Evolutionary conservation across 306 rosid species (phyloP), one percentile per base, ranked within the genome.

Genomic region (Fagus crenata): DNA sequence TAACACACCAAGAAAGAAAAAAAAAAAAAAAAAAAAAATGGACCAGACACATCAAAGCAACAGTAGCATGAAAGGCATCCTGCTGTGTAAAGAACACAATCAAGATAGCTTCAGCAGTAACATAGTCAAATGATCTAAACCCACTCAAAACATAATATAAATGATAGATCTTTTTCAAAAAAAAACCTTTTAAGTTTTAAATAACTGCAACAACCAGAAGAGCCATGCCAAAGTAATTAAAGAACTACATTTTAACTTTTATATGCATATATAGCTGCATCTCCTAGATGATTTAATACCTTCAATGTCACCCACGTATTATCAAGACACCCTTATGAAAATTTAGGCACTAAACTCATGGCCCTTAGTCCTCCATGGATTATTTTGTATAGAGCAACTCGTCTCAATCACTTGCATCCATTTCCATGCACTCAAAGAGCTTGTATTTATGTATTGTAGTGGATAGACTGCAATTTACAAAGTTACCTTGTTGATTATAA

Each of bases 401-500:
- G 4, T 61, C 67, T 60, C 37, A 61, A 61, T 4, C 41, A 33
- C 42, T 13, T 61, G 14, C 4, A 13, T 0, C 35, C 3, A 32
- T 13, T 61, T 61, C 41, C 42, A 32, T 5, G 8, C 68, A 13
- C 42, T 28, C 1, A 61, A 61, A 28, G 41, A 3, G 32, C 2
- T 17, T 43, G 7, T 15, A 67, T 67, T 65, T 7, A n/a, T 35
- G 41, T 14, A 17, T 39, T 67, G 13, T 7, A 67, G 49, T 39
- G 6, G 13, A 75, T 63, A 4, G 79, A 77, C 69, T 32, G 42
- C 17, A 69, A 74, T 9, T 51, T 55, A 76, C 13, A 46, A 54
- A 77, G 80, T 43, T 87, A 92, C 99, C 99, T 92, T 92, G 89
- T 81, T 89, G 78, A 93, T 89, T 53, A 92, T 81, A 77, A 91